phyloP scores from a whole-genome alignment of 2,329 filamentous ascomycete genomes.

The Fusarium cyanostomum region DNA sequence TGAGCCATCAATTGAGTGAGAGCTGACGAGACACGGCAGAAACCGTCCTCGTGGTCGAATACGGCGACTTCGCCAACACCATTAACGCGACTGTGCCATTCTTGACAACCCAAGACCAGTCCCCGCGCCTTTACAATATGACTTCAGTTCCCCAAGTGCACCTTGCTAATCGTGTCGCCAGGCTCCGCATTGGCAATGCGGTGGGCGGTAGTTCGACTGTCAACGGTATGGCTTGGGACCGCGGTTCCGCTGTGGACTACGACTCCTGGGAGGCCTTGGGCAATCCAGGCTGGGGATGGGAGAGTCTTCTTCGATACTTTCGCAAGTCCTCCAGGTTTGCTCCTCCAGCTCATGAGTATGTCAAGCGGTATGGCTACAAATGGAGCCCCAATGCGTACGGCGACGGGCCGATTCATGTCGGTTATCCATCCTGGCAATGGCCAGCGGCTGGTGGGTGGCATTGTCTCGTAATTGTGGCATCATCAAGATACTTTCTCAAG shows the following conservation, averaged over 20 bases:
- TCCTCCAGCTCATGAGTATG: slow-evolving; percentile 26
- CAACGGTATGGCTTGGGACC: slow-evolving; percentile 46
- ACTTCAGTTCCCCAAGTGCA: slow-evolving; percentile 41
- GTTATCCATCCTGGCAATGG: slow-evolving; percentile 41
- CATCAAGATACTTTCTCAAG: too few species aligned
- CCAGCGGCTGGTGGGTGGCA: slow-evolving; percentile 27
- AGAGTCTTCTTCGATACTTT: slow-evolving; percentile 34
- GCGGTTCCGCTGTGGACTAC: slow-evolving; percentile 42
- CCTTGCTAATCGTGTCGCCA: slow-evolving; percentile 32
- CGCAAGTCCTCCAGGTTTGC: slow-evolving; percentile 34
- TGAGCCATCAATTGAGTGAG: too few species aligned
- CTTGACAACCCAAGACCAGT: slow-evolving; percentile 30
- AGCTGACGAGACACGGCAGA: slow-evolving; percentile 9
- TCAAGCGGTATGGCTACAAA: slow-evolving; percentile 34
- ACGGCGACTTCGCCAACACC: slow-evolving; percentile 42
- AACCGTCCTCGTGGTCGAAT: slow-evolving; percentile 42
- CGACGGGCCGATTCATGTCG: slow-evolving; percentile 37
- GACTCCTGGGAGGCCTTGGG: slow-evolving; percentile 51
- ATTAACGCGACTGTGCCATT: slow-evolving; percentile 37
- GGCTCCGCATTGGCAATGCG: slow-evolving; percentile 38
- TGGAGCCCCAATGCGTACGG: slow-evolving; percentile 36
- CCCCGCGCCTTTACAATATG: slow-evolving; percentile 22
- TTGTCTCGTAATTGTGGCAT: too few species aligned
- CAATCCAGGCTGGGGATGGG: slow-evolving; percentile 51
- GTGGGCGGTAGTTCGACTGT: slow-evolving; percentile 46